A percentile compares a stretch with the other conserved stretches of the same genome.
These are phyloP conservation scores for Blastobotrys elegans DNA, from an alignment of 1,139 yeast genomes.

Conservation along the genomic window DNA sequence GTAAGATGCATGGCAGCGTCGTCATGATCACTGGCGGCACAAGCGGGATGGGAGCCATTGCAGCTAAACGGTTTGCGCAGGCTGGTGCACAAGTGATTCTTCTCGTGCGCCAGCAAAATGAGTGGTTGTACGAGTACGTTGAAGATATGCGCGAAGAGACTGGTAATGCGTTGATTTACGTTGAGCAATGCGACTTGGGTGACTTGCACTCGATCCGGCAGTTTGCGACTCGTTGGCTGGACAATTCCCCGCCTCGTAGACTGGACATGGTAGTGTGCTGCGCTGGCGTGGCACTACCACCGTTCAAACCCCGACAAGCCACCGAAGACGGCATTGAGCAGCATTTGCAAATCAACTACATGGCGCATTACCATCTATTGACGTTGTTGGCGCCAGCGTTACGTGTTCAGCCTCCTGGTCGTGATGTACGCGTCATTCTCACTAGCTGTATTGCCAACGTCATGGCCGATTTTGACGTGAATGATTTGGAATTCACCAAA, in stretches of 20 bases:
- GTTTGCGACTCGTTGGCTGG: conserved; percentile 93
- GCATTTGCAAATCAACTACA: conserved; percentile 79
- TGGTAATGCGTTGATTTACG: conserved; percentile 70
- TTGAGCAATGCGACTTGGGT: conserved; percentile 79
- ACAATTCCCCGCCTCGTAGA: conserved; percentile 83
- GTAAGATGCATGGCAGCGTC: conserved; percentile 89
- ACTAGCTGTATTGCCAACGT: conserved; percentile 75
- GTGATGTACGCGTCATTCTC: conserved; percentile 79
- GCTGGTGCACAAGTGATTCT: conserved; percentile 85
- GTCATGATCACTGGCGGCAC: conserved; percentile 80
- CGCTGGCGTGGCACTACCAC: conserved; percentile 79
- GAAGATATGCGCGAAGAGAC: conserved; percentile 70
- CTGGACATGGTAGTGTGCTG: conserved; percentile 84
- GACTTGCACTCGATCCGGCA: conserved; percentile 74
- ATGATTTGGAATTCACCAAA: conserved; percentile 63
- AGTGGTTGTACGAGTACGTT: conserved; percentile 75
- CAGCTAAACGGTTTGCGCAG: conserved; percentile 66
- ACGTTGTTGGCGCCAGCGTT: conserved; percentile 76
- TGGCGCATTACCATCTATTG: conserved; percentile 73
- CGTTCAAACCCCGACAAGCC: conserved; percentile 53
- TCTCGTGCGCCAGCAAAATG: conserved; percentile 57
- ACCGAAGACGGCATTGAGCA: conserved; percentile 78
- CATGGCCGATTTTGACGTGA: conserved; percentile 57
- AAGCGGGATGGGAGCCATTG: conserved; percentile 77
- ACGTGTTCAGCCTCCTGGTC: conserved; percentile 84